Conservation (phyloP, 495 filamentous ascomycete genomes). For the Apiosordaria backusii region DNA sequence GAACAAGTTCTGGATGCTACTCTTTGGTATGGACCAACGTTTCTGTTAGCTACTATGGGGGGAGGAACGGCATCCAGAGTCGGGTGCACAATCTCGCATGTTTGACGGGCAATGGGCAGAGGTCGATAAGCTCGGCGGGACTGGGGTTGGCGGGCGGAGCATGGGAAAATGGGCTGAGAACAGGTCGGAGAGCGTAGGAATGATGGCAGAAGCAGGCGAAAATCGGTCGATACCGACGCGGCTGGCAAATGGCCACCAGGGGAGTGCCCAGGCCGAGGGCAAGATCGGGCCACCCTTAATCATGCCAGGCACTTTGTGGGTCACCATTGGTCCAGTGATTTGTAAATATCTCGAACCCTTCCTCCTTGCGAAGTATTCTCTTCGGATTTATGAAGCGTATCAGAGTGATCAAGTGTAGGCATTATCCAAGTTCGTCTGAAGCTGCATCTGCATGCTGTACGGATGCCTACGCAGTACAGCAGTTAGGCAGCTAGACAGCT, state of each 20-base stretch:
- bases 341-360: too few relatives aligned
- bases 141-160: conserved; percentile 25
- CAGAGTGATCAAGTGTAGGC: not conserved
- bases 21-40: too few relatives aligned
- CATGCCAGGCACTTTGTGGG: conserved; percentile 25
- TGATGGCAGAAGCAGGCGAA: conserved; percentile 29
- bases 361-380: conserved; percentile 17
- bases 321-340: too few relatives aligned
- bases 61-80: not conserved
- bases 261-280: conserved; percentile 13
- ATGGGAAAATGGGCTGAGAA: conserved; percentile 38
- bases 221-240: conserved; percentile 37
- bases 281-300: conserved; percentile 35
- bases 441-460: conserved; percentile 1
- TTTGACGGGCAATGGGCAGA: conserved; percentile 4
- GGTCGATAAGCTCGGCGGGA: conserved; percentile 20
- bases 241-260: conserved; percentile 28
- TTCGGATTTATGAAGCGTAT: not conserved
- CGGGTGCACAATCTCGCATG: conserved; percentile 8
- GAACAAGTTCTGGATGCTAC: not conserved
- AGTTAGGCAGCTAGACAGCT: not conserved
- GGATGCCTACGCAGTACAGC: not conserved
- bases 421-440: not conserved
- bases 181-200: conserved; percentile 21
- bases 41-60: too few relatives aligned